A percentile compares a stretch with the other conserved stretches of the same genome.
phyloP scores from a whole-genome alignment of 2,329 filamentous ascomycete genomes.

The Microdochium bolleyi region DNA sequence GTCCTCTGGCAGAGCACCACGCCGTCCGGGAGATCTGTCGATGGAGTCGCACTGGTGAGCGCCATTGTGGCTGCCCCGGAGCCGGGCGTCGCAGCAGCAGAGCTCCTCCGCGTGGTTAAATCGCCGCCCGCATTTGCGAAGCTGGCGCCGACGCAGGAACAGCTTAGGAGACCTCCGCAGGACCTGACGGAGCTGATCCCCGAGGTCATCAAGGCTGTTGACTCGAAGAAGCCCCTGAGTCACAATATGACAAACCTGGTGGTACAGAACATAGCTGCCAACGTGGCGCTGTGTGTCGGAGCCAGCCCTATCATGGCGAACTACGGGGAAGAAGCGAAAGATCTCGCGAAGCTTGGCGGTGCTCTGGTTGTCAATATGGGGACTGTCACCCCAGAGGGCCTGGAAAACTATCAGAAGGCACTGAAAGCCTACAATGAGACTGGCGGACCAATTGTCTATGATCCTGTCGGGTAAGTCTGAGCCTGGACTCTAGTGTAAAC shows the following conservation, averaged over 20 bases:
- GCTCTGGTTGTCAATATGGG: conserved; percentile 93
- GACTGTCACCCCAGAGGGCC: conserved; percentile 69
- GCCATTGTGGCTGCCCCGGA: conserved; percentile 71
- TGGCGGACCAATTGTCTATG: conserved; percentile 70
- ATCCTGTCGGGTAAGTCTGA: conserved; percentile 72
- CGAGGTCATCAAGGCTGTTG: conserved; percentile 51
- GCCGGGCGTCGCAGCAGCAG: conserved; percentile 53
- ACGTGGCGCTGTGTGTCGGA: conserved; percentile 76
- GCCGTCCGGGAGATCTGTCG: conserved; percentile 46
- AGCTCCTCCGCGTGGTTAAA: conserved; percentile 50
- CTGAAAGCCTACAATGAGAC: conserved; percentile 73
- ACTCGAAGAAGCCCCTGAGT: conserved; percentile 60
- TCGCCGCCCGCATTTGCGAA: conserved; percentile 21
- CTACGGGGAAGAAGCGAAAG: conserved; percentile 71
- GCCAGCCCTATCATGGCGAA: conserved; percentile 93
- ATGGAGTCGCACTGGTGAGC: conserved; percentile 83
- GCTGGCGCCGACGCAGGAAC: conserved; percentile 3
- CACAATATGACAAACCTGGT: conserved; percentile 99
- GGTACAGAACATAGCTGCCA: conserved; percentile 91
- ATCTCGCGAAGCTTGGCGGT: conserved; percentile 70
- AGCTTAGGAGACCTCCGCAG: conserved; percentile 6
- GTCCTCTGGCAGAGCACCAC: conserved; percentile 60
- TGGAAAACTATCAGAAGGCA: conserved; percentile 65
- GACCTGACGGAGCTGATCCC: conserved; percentile 20
- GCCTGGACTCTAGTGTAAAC: too few relatives aligned